These are phyloP conservation scores for Juglanconis oblonga DNA, from an alignment of 2,329 filamentous ascomycete genomes.

Conservation along the genomic window DNA sequence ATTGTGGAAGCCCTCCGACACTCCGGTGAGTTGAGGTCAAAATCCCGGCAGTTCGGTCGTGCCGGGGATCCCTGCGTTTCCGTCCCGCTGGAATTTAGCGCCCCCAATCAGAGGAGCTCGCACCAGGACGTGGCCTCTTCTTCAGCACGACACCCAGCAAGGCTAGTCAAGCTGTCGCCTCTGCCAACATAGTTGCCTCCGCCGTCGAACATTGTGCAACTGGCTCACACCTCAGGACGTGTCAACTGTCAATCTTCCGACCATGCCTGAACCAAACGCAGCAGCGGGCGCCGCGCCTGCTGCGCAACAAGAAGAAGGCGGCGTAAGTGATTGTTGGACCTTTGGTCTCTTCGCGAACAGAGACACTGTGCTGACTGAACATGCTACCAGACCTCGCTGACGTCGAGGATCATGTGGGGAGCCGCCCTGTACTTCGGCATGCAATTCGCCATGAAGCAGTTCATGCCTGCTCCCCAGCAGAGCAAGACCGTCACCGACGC, in stretches of 20 bases:
- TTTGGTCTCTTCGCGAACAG: constrained; percentile 23
- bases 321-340: constrained; percentile 5
- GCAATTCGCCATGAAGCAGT: constrained; percentile 55
- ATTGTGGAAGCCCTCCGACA: too few species aligned
- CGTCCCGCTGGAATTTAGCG: not conserved
- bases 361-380: not conserved
- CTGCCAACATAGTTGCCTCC: not conserved
- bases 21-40: too few species aligned
- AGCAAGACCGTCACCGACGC: constrained; percentile 49
- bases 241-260: constrained; percentile 3
- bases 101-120: not conserved
- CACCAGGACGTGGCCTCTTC: not conserved
- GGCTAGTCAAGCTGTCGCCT: not conserved
- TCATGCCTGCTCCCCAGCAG: constrained; percentile 45
- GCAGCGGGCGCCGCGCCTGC: constrained; percentile 18
- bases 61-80: not conserved
- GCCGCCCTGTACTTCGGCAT: constrained; percentile 56
- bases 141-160: not conserved
- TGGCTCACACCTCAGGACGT: constrained; percentile 2
- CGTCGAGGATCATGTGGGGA: constrained; percentile 49
- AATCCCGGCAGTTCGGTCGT: not conserved
- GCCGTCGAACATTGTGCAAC: constrained; percentile 4
- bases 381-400: constrained; percentile 31
- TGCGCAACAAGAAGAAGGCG: constrained; percentile 16
- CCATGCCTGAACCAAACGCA: constrained; percentile 18